phyloP scores from a whole-genome alignment of 2,329 filamentous ascomycete species.

The Cytospora mali region DNA sequence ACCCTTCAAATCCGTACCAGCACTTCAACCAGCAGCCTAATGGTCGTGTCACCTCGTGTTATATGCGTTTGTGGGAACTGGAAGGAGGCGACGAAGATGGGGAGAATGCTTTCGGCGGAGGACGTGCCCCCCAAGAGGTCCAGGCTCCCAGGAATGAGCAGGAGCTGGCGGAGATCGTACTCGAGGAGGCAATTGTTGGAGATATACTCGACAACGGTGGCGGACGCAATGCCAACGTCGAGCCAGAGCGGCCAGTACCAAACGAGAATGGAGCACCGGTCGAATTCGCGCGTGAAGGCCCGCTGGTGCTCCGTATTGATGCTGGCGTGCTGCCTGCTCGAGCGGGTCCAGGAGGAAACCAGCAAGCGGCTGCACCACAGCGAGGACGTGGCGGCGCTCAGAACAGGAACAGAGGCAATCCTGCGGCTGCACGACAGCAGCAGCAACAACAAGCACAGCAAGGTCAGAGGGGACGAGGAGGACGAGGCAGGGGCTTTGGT shows the following conservation, averaged over 20 bases:
- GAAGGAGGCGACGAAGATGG: slow-evolving; percentile 70
- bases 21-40: slow-evolving; percentile 76
- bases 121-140: slow-evolving; percentile 32
- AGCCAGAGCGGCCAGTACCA: slow-evolving; percentile 15
- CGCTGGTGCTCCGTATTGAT: slow-evolving; percentile 58
- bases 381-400: slow-evolving; percentile 31
- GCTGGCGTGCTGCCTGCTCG: slow-evolving; percentile 39
- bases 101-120: slow-evolving; percentile 42
- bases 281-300: slow-evolving; percentile 57
- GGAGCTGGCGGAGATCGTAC: slow-evolving; percentile 37
- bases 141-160: slow-evolving; percentile 29
- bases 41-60: slow-evolving; percentile 66
- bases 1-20: slow-evolving; percentile 77
- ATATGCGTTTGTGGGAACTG: slow-evolving; percentile 86
- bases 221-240: slow-evolving; percentile 24
- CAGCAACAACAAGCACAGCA: slow-evolving; percentile 26
- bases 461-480: slow-evolving; percentile 21
- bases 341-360: slow-evolving; percentile 33
- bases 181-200: slow-evolving; percentile 31
- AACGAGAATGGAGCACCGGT: slow-evolving; percentile 39
- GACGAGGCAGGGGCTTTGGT: slow-evolving; percentile 35
- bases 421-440: slow-evolving; percentile 25
- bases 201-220: slow-evolving; percentile 32
- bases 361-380: slow-evolving; percentile 34
- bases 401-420: slow-evolving; percentile 29